Base-by-base conservation (phyloP, 1,284 basidiomycete species). In the Papiliotrema fonsecae region DNA sequence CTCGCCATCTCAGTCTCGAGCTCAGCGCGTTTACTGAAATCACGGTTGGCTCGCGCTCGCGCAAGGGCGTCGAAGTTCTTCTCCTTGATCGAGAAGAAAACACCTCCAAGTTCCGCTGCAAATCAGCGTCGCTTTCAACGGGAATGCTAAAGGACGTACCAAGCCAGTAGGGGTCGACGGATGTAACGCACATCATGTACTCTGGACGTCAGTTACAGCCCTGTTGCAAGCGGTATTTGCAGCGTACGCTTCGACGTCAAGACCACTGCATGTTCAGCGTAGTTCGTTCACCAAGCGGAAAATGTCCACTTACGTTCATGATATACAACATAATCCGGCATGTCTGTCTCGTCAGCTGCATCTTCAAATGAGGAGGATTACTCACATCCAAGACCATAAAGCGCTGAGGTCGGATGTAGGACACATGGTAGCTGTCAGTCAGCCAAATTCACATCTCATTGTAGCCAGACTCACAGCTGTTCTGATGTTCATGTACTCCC, bases 181-280 rank as follows among this genome's bases (percentile, higher is more conserved):
- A 85, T 1, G 93, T 96, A 14, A 97, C 92, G 67, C 91, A 89
- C 19, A 90, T 93, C 90, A 96, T 94, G 74, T 97, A 94, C 62
- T 78, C 70, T 67, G 52, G n/a, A 16, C 5, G 54, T 45, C 22
- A 28, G 27, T 22, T 38, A 14, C 4, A 38, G 13, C 32, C 6
- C 2, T 3, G n/a, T 35, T 4, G 5, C 18, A 14, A 31, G 42
- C 16, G 37, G 7, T 22, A 42, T 7, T 14, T 35, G n/a, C 13
- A 19, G 54, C 65, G 52, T 38, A 74, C 76, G 93, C 84, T 75
- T 94, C 24, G 88, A 91, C 3, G 91, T 96, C 58, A 94, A 77
- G 52, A 96, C 92, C 42, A 94, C 71, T 70, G 55, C 9, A n/a
- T 21, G 13, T 36, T 18, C 19, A 36, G 14, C 27, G 38, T 57